phyloP scores from a whole-genome alignment of 495 filamentous ascomycete genomes.

The Pseudevernia furfuracea region DNA sequence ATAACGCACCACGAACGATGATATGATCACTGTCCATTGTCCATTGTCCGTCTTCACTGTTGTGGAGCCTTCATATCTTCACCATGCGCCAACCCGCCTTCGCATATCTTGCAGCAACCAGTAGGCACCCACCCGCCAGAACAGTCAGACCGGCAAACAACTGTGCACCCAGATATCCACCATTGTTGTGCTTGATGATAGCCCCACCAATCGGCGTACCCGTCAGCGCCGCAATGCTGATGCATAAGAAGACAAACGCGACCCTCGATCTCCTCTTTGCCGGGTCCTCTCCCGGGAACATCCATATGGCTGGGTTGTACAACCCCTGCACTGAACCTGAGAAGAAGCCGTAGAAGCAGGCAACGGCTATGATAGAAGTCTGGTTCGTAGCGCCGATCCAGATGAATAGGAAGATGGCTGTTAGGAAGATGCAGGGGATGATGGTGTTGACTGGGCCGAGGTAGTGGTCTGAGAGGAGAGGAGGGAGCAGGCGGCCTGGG shows the following conservation, averaged over 20 bases:
- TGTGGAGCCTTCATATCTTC: slow-evolving; percentile 9
- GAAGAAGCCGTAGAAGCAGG: slow-evolving; percentile 53
- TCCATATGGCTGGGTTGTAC: slow-evolving; percentile 42
- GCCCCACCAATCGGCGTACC: slow-evolving; percentile 69
- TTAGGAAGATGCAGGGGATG: slow-evolving; percentile 45
- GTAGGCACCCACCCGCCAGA: slow-evolving; percentile 5
- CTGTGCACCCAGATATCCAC: slow-evolving; percentile 52
- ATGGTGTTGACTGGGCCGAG: slow-evolving; percentile 59
- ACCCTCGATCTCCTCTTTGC: slow-evolving; percentile 63
- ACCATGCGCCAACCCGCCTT: slow-evolving; percentile 16
- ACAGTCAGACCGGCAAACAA: slow-evolving; percentile 35
- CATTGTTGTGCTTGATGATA: slow-evolving; percentile 43
- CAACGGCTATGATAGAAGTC: slow-evolving; percentile 50
- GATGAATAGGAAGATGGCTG: slow-evolving; percentile 47
- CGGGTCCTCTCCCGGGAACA: slow-evolving; percentile 40
- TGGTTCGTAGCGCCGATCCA: slow-evolving; percentile 54
- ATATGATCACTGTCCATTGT: neutral
- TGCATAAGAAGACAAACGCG: slow-evolving; percentile 75
- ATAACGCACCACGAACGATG: neutral
- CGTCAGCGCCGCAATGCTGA: slow-evolving; percentile 62
- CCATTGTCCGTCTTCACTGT: neutral
- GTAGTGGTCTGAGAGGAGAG: slow-evolving; percentile 53
- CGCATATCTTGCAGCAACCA: slow-evolving; percentile 14
- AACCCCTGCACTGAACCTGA: slow-evolving; percentile 63
- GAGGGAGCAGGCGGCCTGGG: slow-evolving; percentile 56